These are phyloP conservation scores for Solanum medicagineum DNA, from an alignment of 257 asterid species.

Conservation along the genomic window DNA sequence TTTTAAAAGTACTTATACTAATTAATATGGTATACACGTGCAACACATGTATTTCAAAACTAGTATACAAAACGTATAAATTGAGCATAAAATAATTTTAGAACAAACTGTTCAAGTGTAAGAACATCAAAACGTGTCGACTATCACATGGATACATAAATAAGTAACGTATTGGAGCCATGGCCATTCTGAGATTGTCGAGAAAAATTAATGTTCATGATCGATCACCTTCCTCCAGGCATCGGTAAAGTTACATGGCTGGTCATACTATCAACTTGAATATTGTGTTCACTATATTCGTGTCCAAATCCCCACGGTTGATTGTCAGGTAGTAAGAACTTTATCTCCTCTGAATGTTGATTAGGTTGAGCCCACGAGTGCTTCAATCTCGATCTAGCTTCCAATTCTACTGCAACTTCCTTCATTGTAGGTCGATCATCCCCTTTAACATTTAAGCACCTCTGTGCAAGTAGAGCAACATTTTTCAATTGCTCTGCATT, in stretches of 20 bases:
- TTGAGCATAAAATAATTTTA: too few relatives aligned
- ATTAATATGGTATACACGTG: too few relatives aligned
- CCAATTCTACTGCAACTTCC: slow-evolving; percentile 16
- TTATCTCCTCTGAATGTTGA: background rate
- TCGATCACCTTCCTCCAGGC: slow-evolving; percentile 7
- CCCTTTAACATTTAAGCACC: slow-evolving; percentile 20
- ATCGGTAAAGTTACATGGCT: background rate
- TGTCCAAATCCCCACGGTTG: background rate
- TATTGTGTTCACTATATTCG: background rate
- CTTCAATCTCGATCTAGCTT: slow-evolving; percentile 1
- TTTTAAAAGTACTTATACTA: too few relatives aligned
- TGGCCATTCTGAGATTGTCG: background rate
- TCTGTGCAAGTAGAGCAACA: slow-evolving; percentile 11
- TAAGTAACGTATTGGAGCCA: background rate
- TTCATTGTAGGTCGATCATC: slow-evolving; percentile 36
- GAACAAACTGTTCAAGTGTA: too few relatives aligned
- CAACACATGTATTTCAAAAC: too few relatives aligned
- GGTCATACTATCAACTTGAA: background rate
- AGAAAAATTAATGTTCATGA: background rate
- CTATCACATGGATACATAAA: too few relatives aligned
- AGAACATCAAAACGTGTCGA: too few relatives aligned
- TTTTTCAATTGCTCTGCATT: background rate
- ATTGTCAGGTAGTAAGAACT: background rate
- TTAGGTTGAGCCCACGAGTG: slow-evolving; percentile 3
- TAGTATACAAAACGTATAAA: too few relatives aligned